Base-by-base conservation (phyloP, 257 asterid genomes). In the Solanum ossicruentum region DNA sequence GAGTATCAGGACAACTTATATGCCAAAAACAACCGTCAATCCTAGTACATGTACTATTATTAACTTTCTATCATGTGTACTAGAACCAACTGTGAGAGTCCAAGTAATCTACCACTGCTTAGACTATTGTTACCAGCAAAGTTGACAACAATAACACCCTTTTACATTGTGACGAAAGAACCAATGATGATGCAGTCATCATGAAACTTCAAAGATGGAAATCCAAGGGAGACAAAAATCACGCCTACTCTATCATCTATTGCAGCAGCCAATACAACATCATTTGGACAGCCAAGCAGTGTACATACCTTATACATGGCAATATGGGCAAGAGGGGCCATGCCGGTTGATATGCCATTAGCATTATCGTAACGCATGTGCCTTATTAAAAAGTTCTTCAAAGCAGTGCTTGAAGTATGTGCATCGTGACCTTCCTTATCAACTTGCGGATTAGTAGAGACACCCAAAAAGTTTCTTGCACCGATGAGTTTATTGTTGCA, bases 251-350 rank as follows among this genome's bases (percentile, higher is more conserved):
- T 88, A 9, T 92, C 95, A 47, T 86, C 91, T 5, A 92, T 88
- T 1, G 91, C 92, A 1, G 85, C 93, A 0, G 91, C 92, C 49
- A 89, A 6, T 3, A 87, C 16, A 17, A 18, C 87, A 18, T 88
- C 86, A 3, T 87, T 91, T 0, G 36, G 21, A 57, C 12, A 57
- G 12, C 10, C 43, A 92, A 86, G 6, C 8, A 8, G 8, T n/a
- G 1, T 0, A 39, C 93, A 91, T 4, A 84, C 90, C 79, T 87
- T 90, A 84, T 91, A 92, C 2, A 89, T 47, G 0, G 94, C 94
- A 36, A 92, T 49, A 79, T 92, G 63, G 94, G 95, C 95, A 17
- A 79, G 90, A 3, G 95, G 92, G 1, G 93, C 93, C 20, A 89
- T 75, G 3, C 57, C 20, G 0, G 20, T 18, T 54, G 57, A 54